phyloP scores from a whole-genome alignment of 805 yeast species.

The Ogataea methanolica region DNA sequence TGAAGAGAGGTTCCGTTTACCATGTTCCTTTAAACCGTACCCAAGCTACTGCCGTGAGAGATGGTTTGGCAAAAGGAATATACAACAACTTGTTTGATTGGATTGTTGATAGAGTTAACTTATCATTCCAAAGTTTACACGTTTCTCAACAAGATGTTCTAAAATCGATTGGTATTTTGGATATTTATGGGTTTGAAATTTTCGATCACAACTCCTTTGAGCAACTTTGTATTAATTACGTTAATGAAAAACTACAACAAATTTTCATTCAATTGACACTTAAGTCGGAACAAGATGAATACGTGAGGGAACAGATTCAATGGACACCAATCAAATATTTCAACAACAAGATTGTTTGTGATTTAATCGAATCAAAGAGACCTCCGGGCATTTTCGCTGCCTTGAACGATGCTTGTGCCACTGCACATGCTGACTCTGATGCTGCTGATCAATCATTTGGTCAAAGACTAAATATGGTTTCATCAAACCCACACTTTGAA shows the following conservation, averaged over 20 bases:
- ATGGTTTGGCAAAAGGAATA: slow-evolving; percentile 91
- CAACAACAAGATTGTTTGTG: slow-evolving; percentile 95
- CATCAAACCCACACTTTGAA: slow-evolving; percentile 82
- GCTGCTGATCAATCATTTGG: slow-evolving; percentile 98
- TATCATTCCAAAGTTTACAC: slow-evolving; percentile 49
- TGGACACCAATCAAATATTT: slow-evolving; percentile 98
- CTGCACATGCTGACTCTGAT: slow-evolving; percentile 94
- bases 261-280: slow-evolving; percentile 93
- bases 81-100: slow-evolving; percentile 92
- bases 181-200: slow-evolving; percentile 95
- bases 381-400: slow-evolving; percentile 98
- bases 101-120: slow-evolving; percentile 90
- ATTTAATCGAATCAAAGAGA: slow-evolving; percentile 84
- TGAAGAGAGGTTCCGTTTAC: slow-evolving; percentile 85
- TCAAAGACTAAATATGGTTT: slow-evolving; percentile 81
- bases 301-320: slow-evolving; percentile 87
- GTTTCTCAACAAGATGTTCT: neutral
- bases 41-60: slow-evolving; percentile 93
- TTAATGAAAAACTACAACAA: slow-evolving; percentile 93
- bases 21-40: slow-evolving; percentile 89
- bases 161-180: slow-evolving; percentile 87
- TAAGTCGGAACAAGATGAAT: slow-evolving; percentile 97
- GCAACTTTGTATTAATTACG: slow-evolving; percentile 92
- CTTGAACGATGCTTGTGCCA: slow-evolving; percentile 92
- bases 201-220: slow-evolving; percentile 94